Percentiles rank a stretch among this genome's conserved stretches.
These are phyloP conservation scores for Asterionellopsis glacialis DNA, from an alignment of 108 stramenopile genomes.

Conservation along the genomic window DNA sequence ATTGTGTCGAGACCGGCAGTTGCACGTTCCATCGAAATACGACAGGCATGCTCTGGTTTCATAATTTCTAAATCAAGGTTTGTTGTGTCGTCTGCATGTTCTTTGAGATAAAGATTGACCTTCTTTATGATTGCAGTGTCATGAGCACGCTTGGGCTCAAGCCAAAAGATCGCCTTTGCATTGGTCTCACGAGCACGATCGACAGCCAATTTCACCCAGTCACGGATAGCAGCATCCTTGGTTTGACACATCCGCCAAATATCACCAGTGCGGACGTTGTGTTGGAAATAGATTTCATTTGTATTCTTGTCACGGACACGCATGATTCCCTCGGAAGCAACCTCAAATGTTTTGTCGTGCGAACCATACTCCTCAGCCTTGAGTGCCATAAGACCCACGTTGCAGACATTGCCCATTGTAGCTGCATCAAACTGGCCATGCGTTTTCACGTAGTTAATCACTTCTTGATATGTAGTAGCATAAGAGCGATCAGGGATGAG, in stretches of 20 bases:
- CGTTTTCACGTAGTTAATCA: slow-evolving; percentile 46
- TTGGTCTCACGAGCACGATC: slow-evolving; percentile 48
- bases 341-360: slow-evolving; percentile 69
- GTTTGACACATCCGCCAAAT: slow-evolving; percentile 75
- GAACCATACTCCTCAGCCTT: slow-evolving; percentile 73
- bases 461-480: slow-evolving; percentile 63
- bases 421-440: slow-evolving; percentile 66
- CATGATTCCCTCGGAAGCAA: slow-evolving; percentile 36
- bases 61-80: slow-evolving; percentile 57
- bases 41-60: slow-evolving; percentile 55
- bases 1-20: slow-evolving; percentile 59
- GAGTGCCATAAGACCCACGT: slow-evolving; percentile 71
- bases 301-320: slow-evolving; percentile 43
- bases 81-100: slow-evolving; percentile 55
- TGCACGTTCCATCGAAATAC: slow-evolving; percentile 48
- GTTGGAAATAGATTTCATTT: slow-evolving; percentile 48
- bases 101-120: slow-evolving; percentile 53
- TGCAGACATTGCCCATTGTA: slow-evolving; percentile 65
- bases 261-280: slow-evolving; percentile 50
- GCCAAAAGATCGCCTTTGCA: slow-evolving; percentile 57
- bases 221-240: slow-evolving; percentile 57
- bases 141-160: slow-evolving; percentile 57
- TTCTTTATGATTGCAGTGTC: slow-evolving; percentile 54
- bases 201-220: slow-evolving; percentile 66
- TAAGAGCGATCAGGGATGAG: slow-evolving; percentile 59